Percentiles rank a stretch among this genome's conserved stretches.
Conservation (phyloP, 116 monocot genomes). For the Posidonia oceanica region DNA sequence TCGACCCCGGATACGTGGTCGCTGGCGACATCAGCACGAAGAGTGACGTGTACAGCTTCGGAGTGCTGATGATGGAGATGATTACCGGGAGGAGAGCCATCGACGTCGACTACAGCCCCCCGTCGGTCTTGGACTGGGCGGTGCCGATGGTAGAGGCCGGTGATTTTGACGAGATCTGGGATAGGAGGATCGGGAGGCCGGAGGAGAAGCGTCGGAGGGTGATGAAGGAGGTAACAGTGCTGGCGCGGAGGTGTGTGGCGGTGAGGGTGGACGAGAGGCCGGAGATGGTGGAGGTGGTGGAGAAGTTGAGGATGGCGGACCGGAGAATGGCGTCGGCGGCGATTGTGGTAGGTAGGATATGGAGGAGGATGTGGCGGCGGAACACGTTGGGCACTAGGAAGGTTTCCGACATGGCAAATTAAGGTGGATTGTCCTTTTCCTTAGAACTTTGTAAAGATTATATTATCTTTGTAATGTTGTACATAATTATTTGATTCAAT, state of each 20-base stretch:
- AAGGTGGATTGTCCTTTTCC: background rate
- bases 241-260: slow-evolving; percentile 10
- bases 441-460: no score
- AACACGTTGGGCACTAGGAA: background rate
- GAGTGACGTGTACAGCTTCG: slow-evolving; percentile 66
- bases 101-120: slow-evolving; percentile 21
- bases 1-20: slow-evolving; percentile 42
- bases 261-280: slow-evolving; percentile 10
- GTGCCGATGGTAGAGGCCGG: slow-evolving; percentile 16
- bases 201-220: background rate
- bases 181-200: slow-evolving; percentile 14
- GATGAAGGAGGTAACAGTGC: background rate
- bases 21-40: slow-evolving; percentile 18
- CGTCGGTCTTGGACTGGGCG: slow-evolving; percentile 34
- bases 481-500: no score
- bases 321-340: background rate
- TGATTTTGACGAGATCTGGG: slow-evolving; percentile 14
- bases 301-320: background rate
- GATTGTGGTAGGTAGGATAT: background rate
- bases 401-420: background rate
- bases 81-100: slow-evolving; percentile 38
- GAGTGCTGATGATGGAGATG: slow-evolving; percentile 50
- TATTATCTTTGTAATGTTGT: no score
- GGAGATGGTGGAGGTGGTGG: slow-evolving; percentile 10
- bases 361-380: background rate